Conservation (phyloP, 805 yeast species). For the Yarrowia sp. region DNA sequence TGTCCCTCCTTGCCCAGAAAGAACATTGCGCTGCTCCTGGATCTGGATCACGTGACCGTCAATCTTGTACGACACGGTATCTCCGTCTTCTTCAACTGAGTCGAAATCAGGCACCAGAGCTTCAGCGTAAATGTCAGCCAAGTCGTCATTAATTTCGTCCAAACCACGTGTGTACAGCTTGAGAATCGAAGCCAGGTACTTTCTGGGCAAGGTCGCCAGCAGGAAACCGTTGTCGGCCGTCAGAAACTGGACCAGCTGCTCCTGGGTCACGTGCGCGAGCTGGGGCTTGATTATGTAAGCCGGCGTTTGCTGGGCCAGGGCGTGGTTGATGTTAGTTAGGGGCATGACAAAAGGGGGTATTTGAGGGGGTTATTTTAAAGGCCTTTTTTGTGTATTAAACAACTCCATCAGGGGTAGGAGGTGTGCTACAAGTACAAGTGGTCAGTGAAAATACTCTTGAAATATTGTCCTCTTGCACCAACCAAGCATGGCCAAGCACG, state of each 20-base stretch:
- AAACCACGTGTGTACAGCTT: background rate
- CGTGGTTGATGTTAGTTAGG: constrained; percentile 16
- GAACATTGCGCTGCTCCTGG: constrained; percentile 44
- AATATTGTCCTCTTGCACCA: too few relatives aligned
- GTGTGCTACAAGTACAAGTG: too few relatives aligned
- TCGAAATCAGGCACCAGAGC: background rate
- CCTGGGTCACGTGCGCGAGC: constrained; percentile 5
- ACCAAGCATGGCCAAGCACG: too few relatives aligned
- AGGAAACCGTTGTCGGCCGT: constrained; percentile 18
- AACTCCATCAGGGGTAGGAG: background rate
- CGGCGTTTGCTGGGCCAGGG: constrained; percentile 34
- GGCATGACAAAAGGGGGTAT: background rate
- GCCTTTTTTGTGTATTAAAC: too few relatives aligned
- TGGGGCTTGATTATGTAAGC: constrained; percentile 29
- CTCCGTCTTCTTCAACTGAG: background rate
- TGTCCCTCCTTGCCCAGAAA: constrained; percentile 68
- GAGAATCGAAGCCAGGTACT: constrained; percentile 20
- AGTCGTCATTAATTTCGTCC: constrained; percentile 19
- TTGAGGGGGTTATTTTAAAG: too few relatives aligned
- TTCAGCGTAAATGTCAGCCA: constrained; percentile 37
- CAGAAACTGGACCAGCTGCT: background rate
- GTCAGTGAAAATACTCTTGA: too few relatives aligned
- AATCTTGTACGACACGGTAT: constrained; percentile 18
- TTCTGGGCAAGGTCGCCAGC: constrained; percentile 1
- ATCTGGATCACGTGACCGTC: constrained; percentile 40